phyloP scores from a whole-genome alignment of 1,284 basidiomycete species.

The Blastosporella zonata region DNA sequence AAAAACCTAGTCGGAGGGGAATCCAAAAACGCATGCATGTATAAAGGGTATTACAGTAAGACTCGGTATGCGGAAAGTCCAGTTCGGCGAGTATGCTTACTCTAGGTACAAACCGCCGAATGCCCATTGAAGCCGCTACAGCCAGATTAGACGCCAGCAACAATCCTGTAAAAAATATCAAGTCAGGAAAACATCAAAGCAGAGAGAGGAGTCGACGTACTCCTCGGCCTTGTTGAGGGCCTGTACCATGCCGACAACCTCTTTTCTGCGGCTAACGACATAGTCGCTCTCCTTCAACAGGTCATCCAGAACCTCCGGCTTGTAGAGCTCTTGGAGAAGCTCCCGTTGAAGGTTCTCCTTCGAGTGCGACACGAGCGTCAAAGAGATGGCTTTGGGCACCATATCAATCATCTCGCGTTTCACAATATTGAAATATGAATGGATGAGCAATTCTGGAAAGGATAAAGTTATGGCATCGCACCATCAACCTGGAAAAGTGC shows the following conservation, averaged over 20 bases:
- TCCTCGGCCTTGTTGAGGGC: constrained; percentile 93
- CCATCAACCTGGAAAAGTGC: constrained; percentile 19
- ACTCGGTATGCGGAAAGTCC: constrained; percentile 17
- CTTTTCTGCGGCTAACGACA: constrained; percentile 83
- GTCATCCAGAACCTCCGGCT: constrained; percentile 89
- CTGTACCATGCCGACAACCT: constrained; percentile 84
- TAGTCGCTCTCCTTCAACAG: constrained; percentile 89
- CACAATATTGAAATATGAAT: constrained; percentile 95
- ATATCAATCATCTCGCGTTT: constrained; percentile 99
- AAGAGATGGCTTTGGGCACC: constrained; percentile 96
- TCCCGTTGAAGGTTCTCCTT: constrained; percentile 93
- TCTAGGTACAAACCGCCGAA: constrained; percentile 14
- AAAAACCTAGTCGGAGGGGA: constrained; percentile 7
- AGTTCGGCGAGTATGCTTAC: constrained; percentile 10
- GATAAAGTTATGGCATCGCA: constrained; percentile 11
- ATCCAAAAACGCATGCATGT: constrained; percentile 19
- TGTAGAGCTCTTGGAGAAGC: constrained; percentile 86
- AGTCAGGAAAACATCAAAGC: constrained; percentile 2
- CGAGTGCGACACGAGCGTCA: constrained; percentile 89
- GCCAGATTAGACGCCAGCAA: constrained; percentile 27
- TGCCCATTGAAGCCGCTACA: constrained; percentile 2
- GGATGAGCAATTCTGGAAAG: constrained; percentile 76
- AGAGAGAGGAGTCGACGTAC: constrained; percentile 41
- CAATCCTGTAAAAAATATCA: constrained; percentile 22
- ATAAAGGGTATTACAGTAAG: constrained; percentile 28